Evolutionary conservation across 177 flowering plant species (phyloP).

Genomic region (Vitis hybrid): DNA sequence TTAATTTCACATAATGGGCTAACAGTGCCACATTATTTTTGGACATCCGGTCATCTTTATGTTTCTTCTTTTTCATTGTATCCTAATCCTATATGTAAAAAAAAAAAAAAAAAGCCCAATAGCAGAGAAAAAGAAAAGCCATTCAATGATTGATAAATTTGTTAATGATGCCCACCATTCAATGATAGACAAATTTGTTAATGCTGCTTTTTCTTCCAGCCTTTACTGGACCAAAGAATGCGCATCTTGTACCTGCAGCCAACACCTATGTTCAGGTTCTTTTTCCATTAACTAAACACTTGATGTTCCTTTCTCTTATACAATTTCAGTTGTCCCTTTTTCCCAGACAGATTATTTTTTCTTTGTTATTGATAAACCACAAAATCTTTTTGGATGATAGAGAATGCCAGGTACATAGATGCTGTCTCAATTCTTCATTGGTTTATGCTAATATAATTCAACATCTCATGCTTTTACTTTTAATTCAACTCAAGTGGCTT

Average conservation of each 20-base stretch:
- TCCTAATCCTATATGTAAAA: background rate
- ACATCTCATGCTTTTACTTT: too few species aligned
- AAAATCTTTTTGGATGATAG: too few species aligned
- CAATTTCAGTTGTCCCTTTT: background rate
- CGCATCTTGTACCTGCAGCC: constrained; percentile 76
- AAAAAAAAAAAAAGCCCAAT: background rate
- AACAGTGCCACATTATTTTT: background rate
- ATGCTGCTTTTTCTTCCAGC: constrained; percentile 41
- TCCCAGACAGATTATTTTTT: background rate
- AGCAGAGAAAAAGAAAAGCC: constrained; percentile 1
- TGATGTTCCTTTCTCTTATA: background rate
- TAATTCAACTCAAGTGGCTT: too few species aligned
- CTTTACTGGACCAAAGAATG: constrained; percentile 77
- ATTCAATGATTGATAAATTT: constrained; percentile 18
- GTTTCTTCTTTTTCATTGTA: background rate
- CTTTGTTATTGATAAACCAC: background rate
- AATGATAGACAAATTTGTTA: constrained; percentile 14
- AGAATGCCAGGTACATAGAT: too few species aligned
- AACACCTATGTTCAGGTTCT: constrained; percentile 89
- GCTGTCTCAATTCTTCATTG: too few species aligned
- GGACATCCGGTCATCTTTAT: background rate
- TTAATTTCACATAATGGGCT: background rate
- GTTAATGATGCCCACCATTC: background rate
- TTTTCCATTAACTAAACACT: constrained; percentile 7
- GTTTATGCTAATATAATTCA: too few species aligned